Evolutionary conservation across 352 stramenopile species (phyloP).

Genomic region (Plasmopara halstedii): DNA sequence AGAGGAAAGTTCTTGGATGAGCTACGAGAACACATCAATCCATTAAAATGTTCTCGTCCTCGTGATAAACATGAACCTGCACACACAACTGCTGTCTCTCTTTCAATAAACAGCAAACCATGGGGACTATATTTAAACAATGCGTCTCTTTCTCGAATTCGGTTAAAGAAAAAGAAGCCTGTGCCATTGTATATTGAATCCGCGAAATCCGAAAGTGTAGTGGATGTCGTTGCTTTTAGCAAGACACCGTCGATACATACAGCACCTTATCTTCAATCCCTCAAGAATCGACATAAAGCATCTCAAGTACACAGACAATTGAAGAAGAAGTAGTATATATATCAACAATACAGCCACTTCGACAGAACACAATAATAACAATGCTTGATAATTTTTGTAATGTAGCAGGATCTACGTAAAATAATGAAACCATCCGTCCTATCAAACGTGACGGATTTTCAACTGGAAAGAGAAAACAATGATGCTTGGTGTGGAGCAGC

Average conservation of each 20-base stretch:
- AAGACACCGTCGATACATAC: too few species aligned
- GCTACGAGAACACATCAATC: conserved; percentile 20
- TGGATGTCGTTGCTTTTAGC: conserved; percentile 3
- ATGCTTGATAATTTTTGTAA: conserved; percentile 8
- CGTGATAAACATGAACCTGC: conserved; percentile 7
- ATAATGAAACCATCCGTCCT: neutral
- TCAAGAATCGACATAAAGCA: too few species aligned
- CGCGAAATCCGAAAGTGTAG: conserved; percentile 6
- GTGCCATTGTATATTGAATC: conserved; percentile 17
- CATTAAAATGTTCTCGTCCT: conserved; percentile 9
- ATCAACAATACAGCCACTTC: too few species aligned
- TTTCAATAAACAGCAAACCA: conserved; percentile 28
- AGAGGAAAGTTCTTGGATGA: conserved; percentile 11
- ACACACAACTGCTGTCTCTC: conserved; percentile 9
- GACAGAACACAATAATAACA: neutral
- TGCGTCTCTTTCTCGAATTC: conserved; percentile 56
- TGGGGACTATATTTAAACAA: conserved; percentile 59
- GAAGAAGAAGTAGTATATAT: too few species aligned
- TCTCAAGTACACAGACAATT: too few species aligned
- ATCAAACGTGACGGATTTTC: neutral
- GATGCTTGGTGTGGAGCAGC: too few species aligned
- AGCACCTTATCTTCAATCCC: too few species aligned
- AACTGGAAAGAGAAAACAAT: neutral
- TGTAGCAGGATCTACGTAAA: conserved; percentile 5
- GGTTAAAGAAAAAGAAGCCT: conserved; percentile 51